Evolutionary conservation across 768 basidiomycete genomes (phyloP).

Genomic region (Cystoderma amianthinum): DNA sequence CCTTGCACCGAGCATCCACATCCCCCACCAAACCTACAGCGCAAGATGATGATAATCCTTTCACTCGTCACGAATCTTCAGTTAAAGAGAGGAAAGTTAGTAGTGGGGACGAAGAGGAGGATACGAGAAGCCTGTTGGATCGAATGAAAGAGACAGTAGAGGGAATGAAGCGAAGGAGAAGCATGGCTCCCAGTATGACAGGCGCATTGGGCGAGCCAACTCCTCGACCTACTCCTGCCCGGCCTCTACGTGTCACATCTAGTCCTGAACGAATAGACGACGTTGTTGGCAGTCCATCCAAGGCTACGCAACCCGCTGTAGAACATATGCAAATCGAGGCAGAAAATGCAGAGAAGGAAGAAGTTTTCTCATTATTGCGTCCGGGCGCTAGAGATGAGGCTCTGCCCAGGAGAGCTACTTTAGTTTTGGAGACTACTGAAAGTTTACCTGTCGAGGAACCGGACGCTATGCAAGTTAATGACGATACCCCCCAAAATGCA

Average conservation of each 20-base stretch:
- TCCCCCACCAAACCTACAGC: slow-evolving; percentile 1
- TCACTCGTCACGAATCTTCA: slow-evolving; percentile 1
- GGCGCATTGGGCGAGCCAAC: slow-evolving; percentile 1
- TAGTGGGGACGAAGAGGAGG: slow-evolving; percentile 20
- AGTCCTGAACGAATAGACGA: too few species aligned
- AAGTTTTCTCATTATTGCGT: not conserved
- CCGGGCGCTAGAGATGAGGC: not conserved
- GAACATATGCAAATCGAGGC: too few species aligned
- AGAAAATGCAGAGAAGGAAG: not conserved
- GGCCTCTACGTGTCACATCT: too few species aligned
- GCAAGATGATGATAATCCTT: slow-evolving; percentile 6
- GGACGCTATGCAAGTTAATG: too few species aligned
- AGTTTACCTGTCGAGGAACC: too few species aligned
- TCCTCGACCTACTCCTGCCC: too few species aligned
- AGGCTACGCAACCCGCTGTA: too few species aligned
- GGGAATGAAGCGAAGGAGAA: slow-evolving; percentile 38
- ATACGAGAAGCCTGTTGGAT: slow-evolving; percentile 35
- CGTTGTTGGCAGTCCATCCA: too few species aligned
- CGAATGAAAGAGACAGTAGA: slow-evolving; percentile 43
- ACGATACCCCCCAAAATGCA: too few species aligned
- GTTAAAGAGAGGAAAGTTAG: not conserved
- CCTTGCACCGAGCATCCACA: not conserved
- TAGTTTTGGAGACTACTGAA: not conserved
- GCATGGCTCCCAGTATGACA: slow-evolving; percentile 16
- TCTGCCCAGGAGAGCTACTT: not conserved